Evolutionary conservation across 108 stramenopile species (phyloP).

Genomic region (Stephanodiscus minutulus): DNA sequence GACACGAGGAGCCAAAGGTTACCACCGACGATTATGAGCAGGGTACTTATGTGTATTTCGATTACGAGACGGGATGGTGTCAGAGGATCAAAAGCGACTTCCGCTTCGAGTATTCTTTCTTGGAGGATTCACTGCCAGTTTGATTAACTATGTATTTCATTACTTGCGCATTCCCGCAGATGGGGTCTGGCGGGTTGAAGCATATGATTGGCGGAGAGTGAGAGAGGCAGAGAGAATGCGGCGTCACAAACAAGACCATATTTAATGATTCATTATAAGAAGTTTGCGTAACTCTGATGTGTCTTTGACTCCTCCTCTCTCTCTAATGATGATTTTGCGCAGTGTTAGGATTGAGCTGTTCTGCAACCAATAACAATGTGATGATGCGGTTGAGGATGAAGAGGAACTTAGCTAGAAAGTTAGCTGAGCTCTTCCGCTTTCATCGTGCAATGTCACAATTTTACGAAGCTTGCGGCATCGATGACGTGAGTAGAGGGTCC

Average conservation of each 20-base stretch:
- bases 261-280: background rate
- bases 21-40: conserved; percentile 99
- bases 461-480: too few relatives aligned
- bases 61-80: conserved; percentile 98
- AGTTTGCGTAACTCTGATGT: background rate
- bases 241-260: background rate
- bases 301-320: too few relatives aligned
- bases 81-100: conserved; percentile 98
- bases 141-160: background rate
- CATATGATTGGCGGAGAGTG: too few relatives aligned
- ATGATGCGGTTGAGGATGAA: too few relatives aligned
- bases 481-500: too few relatives aligned
- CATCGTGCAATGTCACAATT: too few relatives aligned
- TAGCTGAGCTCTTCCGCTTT: too few relatives aligned
- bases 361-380: too few relatives aligned
- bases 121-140: conserved; percentile 91
- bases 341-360: too few relatives aligned
- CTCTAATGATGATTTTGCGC: too few relatives aligned
- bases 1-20: conserved; percentile 94
- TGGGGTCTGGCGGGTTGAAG: background rate
- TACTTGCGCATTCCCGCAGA: background rate
- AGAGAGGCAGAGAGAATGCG: too few relatives aligned
- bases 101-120: conserved; percentile 94
- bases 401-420: too few relatives aligned
- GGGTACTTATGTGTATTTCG: conserved; percentile 99